Percentiles rank a stretch among this genome's conserved stretches.
Conservation (phyloP, 2,329 filamentous ascomycete species). For the Exutisphaerella laricina region DNA sequence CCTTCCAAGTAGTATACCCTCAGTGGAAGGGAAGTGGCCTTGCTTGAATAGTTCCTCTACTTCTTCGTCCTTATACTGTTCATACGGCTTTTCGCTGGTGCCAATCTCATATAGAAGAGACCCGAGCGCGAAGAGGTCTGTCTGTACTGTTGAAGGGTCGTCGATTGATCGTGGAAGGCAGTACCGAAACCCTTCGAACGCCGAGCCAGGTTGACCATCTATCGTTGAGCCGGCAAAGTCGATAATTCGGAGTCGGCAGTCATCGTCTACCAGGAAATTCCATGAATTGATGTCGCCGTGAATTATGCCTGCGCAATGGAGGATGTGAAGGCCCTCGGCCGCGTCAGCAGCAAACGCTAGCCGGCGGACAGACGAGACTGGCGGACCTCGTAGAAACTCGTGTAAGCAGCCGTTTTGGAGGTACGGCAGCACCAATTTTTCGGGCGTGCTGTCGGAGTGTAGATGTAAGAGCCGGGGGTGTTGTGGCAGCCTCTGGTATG, state of each 20-base stretch:
- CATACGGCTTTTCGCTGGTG: slow-evolving; percentile 4
- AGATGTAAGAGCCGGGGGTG: slow-evolving; percentile 7
- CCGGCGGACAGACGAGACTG: slow-evolving; percentile 2
- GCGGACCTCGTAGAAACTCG: slow-evolving; percentile 7
- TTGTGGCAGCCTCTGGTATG: slow-evolving; percentile 8
- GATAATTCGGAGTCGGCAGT: slow-evolving; percentile 8
- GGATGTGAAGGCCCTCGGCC: slow-evolving; percentile 8
- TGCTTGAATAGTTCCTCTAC: slow-evolving; percentile 2
- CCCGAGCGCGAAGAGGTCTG: slow-evolving; percentile 10
- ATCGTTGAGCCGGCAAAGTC: slow-evolving; percentile 6
- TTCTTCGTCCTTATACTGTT: slow-evolving; percentile 5
- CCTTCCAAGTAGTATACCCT: slow-evolving; percentile 2
- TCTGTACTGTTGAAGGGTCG: slow-evolving; percentile 8
- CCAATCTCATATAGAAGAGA: slow-evolving; percentile 10
- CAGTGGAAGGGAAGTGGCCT: slow-evolving; percentile 3
- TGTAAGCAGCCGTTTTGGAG: slow-evolving; percentile 6
- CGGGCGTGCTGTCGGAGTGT: slow-evolving; percentile 9
- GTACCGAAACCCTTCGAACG: slow-evolving; percentile 2
- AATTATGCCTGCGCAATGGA: slow-evolving; percentile 8
- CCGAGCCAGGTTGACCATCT: slow-evolving; percentile 7
- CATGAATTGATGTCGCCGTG: slow-evolving; percentile 12
- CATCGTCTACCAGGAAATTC: slow-evolving; percentile 7
- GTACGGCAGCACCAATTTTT: slow-evolving; percentile 10
- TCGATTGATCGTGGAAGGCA: slow-evolving; percentile 6
- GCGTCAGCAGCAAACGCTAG: slow-evolving; percentile 7